Percentiles rank a stretch among this genome's conserved stretches.
phyloP scores from a whole-genome alignment of 371 early-diverging fungal genomes.

The Mortierella sp. region DNA sequence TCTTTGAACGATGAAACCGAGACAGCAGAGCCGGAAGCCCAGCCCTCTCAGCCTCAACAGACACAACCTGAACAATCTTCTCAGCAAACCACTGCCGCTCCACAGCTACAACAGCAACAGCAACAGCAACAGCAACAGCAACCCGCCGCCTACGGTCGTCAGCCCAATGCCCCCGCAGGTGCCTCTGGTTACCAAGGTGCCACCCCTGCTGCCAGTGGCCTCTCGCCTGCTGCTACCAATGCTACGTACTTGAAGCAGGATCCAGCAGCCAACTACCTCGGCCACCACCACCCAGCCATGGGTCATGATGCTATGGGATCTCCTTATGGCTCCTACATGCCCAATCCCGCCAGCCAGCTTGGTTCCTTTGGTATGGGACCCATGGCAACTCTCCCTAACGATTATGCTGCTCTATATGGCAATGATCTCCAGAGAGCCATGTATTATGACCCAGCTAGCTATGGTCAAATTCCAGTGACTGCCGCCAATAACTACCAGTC shows the following conservation, averaged over 20 bases:
- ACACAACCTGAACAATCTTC: slow-evolving; percentile 31
- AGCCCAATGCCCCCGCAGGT: slow-evolving; percentile 13
- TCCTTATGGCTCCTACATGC: slow-evolving; percentile 70
- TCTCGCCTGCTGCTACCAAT: slow-evolving; percentile 33
- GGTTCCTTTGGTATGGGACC: slow-evolving; percentile 81
- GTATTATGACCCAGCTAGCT: slow-evolving; percentile 47
- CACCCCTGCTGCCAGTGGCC: slow-evolving; percentile 20
- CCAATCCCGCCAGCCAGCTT: slow-evolving; percentile 63
- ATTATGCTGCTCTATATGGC: slow-evolving; percentile 66
- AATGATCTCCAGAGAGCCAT: slow-evolving; percentile 63
- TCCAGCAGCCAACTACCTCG: slow-evolving; percentile 37
- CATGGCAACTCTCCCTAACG: slow-evolving; percentile 71
- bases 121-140: slow-evolving; percentile 48
- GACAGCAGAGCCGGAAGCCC: neutral
- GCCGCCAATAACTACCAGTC: slow-evolving; percentile 40
- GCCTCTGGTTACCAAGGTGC: slow-evolving; percentile 36
- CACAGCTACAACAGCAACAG: slow-evolving; percentile 51
- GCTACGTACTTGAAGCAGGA: slow-evolving; percentile 38
- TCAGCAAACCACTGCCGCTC: slow-evolving; percentile 31
- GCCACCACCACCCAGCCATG: slow-evolving; percentile 52
- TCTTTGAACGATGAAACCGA: slow-evolving; percentile 65
- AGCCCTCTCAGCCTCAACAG: slow-evolving; percentile 31
- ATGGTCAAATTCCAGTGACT: slow-evolving; percentile 31
- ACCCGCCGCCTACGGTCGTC: slow-evolving; percentile 41
- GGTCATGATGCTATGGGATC: slow-evolving; percentile 65